These are phyloP conservation scores for Kurtzmaniella fragi DNA, from an alignment of 805 yeast genomes.

Conservation along the genomic window DNA sequence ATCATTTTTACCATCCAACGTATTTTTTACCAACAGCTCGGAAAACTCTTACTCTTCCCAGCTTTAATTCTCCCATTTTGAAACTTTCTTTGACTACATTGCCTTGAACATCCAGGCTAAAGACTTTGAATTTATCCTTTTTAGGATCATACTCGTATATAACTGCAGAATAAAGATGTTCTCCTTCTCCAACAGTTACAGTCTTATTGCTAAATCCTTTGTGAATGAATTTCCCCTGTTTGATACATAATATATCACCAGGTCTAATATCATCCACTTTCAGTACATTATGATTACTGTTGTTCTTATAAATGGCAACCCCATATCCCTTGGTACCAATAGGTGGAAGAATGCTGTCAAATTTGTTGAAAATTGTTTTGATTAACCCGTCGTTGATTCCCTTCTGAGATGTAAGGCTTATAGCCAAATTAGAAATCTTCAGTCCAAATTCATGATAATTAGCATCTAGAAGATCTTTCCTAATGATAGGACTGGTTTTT, in stretches of 20 bases:
- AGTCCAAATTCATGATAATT: constrained; percentile 50
- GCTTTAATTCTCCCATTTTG: constrained; percentile 64
- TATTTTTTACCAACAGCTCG: constrained; percentile 70
- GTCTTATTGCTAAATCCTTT: constrained; percentile 43
- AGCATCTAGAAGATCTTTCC: constrained; percentile 45
- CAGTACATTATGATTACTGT: constrained; percentile 32
- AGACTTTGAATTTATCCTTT: constrained; percentile 66
- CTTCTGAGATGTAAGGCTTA: constrained; percentile 14
- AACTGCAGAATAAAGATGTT: constrained; percentile 46
- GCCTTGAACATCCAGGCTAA: constrained; percentile 50
- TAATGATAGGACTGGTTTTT: constrained; percentile 39
- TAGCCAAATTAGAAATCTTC: constrained; percentile 34
- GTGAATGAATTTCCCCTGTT: constrained; percentile 68
- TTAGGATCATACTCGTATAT: constrained; percentile 69
- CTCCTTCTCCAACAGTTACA: constrained; percentile 54
- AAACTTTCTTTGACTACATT: constrained; percentile 57
- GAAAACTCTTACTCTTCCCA: constrained; percentile 77
- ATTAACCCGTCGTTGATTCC: constrained; percentile 17
- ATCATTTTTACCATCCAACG: constrained; percentile 56
- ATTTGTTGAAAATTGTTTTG: constrained; percentile 13
- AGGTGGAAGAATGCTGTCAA: constrained; percentile 38
- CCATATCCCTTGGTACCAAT: constrained; percentile 73
- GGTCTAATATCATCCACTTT: constrained; percentile 62
- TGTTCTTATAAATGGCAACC: constrained; percentile 56
- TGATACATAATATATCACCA: constrained; percentile 80